Percentiles rank a stretch among this genome's conserved stretches.
phyloP scores from a whole-genome alignment of 768 basidiomycete species.

The Gautieria morchelliformis region DNA sequence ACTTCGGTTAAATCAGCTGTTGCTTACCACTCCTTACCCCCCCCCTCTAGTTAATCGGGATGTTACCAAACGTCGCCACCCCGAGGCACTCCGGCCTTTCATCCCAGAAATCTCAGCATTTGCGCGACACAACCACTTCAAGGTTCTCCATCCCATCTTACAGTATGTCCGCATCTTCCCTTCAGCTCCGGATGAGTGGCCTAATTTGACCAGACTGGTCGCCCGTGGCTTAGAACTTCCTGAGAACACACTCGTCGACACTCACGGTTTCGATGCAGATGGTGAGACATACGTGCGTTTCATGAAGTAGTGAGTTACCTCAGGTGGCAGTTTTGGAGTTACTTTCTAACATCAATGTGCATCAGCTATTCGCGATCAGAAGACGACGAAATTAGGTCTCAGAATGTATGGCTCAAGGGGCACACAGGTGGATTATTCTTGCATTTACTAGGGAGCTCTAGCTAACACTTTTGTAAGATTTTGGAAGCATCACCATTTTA shows the following conservation, averaged over 20 bases:
- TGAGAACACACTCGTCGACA: conserved; percentile 40
- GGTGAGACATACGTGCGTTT: conserved; percentile 41
- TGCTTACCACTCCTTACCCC: not conserved
- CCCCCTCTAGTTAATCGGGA: conserved; percentile 40
- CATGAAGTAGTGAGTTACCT: conserved; percentile 50
- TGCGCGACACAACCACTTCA: conserved; percentile 38
- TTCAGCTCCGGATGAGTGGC: conserved; percentile 13
- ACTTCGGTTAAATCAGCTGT: not conserved
- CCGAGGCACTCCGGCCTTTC: conserved; percentile 38
- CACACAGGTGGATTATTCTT: conserved; percentile 21
- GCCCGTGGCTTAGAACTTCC: conserved; percentile 46
- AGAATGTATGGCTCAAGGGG: conserved; percentile 27
- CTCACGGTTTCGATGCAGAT: conserved; percentile 32
- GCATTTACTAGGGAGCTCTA: not conserved
- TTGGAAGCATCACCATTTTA: conserved; percentile 25
- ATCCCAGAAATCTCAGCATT: conserved; percentile 45
- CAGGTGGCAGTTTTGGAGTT: not conserved
- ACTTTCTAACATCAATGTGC: not conserved
- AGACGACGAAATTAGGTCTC: conserved; percentile 23
- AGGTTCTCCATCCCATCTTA: conserved; percentile 30
- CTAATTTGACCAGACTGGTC: conserved; percentile 27
- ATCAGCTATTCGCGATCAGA: conserved; percentile 24
- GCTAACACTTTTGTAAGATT: conserved; percentile 15
- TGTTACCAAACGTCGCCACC: conserved; percentile 38
- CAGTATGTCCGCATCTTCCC: not conserved